A percentile compares a stretch with the other conserved stretches of the same genome.
These are phyloP conservation scores for Pistacia integerrima DNA, from an alignment of 345 rosid species.

Conservation along the genomic window DNA sequence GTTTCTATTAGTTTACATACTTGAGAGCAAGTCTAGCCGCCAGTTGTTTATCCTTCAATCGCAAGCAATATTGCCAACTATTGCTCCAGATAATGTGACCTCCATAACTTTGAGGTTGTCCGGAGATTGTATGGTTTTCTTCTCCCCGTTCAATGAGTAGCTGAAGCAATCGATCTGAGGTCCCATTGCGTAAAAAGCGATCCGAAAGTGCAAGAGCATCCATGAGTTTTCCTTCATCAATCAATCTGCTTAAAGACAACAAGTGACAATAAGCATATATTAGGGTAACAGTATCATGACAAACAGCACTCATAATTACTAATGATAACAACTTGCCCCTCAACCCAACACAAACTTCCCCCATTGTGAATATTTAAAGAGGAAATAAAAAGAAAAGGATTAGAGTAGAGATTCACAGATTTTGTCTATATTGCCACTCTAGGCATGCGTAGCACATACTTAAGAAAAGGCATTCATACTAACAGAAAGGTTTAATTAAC, in stretches of 20 bases:
- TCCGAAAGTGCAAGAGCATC: constrained; percentile 99
- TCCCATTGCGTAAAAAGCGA: constrained; percentile 88
- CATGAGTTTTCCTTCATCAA: constrained; percentile 83
- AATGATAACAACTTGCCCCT: constrained; percentile 7
- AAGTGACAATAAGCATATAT: constrained; percentile 8
- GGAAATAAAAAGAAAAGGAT: constrained; percentile 3
- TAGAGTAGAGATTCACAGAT: background rate
- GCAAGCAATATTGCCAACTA: constrained; percentile 97
- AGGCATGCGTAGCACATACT: background rate
- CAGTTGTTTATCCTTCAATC: constrained; percentile 87
- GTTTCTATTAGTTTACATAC: constrained; percentile 46
- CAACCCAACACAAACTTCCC: background rate
- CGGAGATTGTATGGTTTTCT: constrained; percentile 54
- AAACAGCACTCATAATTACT: background rate
- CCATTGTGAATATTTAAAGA: background rate
- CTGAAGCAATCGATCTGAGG: constrained; percentile 87
- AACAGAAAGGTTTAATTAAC: background rate
- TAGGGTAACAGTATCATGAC: constrained; percentile 12
- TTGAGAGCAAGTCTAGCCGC: constrained; percentile 88
- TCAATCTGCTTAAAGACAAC: constrained; percentile 50
- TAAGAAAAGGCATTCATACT: constrained; percentile 3
- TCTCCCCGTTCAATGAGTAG: constrained; percentile 76
- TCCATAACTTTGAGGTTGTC: constrained; percentile 56
- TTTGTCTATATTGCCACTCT: constrained; percentile 1
- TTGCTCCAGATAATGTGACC: constrained; percentile 68